These are phyloP conservation scores for Grigorovia yakushimaensis DNA, from an alignment of 805 yeast genomes.

Conservation along the genomic window DNA sequence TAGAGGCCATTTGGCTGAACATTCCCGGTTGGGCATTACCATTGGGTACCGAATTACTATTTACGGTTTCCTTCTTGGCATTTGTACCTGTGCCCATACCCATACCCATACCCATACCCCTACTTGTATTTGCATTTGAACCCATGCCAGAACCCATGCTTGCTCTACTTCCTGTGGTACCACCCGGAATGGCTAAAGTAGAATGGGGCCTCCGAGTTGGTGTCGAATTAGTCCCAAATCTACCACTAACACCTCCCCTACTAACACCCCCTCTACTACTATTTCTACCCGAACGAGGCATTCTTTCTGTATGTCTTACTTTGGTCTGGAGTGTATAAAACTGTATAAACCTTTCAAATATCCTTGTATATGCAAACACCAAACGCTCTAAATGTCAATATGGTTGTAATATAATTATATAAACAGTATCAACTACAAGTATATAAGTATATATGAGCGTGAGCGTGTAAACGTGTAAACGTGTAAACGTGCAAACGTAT, in stretches of 20 bases:
- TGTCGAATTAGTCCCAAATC: slow-evolving; percentile 26
- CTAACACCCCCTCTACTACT: background rate
- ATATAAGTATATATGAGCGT: no score
- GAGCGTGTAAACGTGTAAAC: no score
- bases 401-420: no score
- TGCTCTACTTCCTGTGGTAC: slow-evolving; percentile 42
- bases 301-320: slow-evolving; percentile 5
- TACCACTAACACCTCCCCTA: background rate
- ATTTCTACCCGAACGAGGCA: slow-evolving; percentile 36
- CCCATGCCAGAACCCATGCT: slow-evolving; percentile 38
- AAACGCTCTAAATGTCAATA: no score
- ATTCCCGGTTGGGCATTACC: slow-evolving; percentile 58
- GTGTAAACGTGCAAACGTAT: no score
- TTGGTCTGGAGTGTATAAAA: background rate
- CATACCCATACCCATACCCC: no score
- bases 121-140: slow-evolving; percentile 20
- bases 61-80: no score
- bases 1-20: slow-evolving; percentile 94
- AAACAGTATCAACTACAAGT: no score
- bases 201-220: slow-evolving; percentile 64
- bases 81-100: no score
- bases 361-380: no score
- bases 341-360: no score
- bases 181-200: slow-evolving; percentile 58
- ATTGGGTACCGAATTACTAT: no score